A percentile compares a stretch with the other conserved stretches of the same genome.
phyloP scores from a whole-genome alignment of 2,329 filamentous ascomycete species.

The Fusarium sp. region DNA sequence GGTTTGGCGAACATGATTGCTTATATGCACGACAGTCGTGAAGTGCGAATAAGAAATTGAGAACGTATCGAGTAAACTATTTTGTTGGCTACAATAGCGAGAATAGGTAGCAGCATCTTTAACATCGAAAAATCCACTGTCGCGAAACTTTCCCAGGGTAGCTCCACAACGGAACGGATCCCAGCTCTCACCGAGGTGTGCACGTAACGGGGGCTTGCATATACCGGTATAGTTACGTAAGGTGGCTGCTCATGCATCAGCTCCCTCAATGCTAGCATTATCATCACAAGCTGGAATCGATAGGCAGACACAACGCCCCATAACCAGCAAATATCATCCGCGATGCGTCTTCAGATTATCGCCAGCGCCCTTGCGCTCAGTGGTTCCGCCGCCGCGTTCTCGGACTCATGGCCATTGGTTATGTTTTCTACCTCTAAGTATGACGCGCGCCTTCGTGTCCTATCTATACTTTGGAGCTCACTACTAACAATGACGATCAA shows the following conservation, averaged over 20 bases:
- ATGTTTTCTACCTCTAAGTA: conserved; percentile 87
- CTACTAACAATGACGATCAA: conserved; percentile 34
- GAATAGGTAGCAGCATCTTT: neutral
- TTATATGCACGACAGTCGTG: neutral
- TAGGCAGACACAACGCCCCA: conserved; percentile 39
- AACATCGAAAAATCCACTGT: conserved; percentile 29
- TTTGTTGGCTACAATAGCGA: conserved; percentile 4
- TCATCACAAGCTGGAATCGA: conserved; percentile 40
- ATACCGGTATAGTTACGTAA: conserved; percentile 44
- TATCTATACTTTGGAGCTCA: conserved; percentile 32
- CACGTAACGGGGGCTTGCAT: conserved; percentile 32
- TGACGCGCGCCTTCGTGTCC: conserved; percentile 44
- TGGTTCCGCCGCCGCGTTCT: conserved; percentile 75
- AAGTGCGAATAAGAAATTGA: neutral
- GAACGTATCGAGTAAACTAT: conserved; percentile 1
- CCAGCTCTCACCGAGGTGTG: conserved; percentile 40
- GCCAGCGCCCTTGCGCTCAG: conserved; percentile 63
- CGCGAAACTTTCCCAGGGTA: conserved; percentile 36
- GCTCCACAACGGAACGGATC: neutral
- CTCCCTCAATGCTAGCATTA: conserved; percentile 29
- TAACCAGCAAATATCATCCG: conserved; percentile 41
- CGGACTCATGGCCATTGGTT: conserved; percentile 88
- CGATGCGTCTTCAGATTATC: conserved; percentile 65
- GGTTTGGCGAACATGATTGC: conserved; percentile 64
- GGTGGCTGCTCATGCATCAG: conserved; percentile 33